Conservation (phyloP, 345 rosid genomes). For the Syzygium oleosum region DNA sequence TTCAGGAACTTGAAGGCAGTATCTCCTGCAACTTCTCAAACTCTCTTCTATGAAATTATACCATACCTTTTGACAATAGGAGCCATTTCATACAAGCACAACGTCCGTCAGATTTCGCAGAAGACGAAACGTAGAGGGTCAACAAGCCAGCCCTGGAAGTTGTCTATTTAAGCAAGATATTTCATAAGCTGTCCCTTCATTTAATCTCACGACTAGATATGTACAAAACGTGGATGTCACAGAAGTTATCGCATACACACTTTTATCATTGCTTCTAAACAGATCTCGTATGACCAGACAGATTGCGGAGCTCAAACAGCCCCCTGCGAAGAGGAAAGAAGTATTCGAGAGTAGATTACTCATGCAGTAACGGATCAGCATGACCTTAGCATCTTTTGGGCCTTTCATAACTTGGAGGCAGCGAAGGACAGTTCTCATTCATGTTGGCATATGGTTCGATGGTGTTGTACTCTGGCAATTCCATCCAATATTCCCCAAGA, state of each 20-base stretch:
- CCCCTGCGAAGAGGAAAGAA: background rate
- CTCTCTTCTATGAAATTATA: background rate
- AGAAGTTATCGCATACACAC: background rate
- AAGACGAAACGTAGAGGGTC: background rate
- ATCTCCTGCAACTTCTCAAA: background rate
- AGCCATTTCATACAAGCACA: background rate
- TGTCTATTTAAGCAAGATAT: background rate
- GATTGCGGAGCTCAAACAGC: background rate
- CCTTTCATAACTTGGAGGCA: constrained; percentile 80
- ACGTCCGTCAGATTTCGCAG: background rate
- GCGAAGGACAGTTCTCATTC: constrained; percentile 90
- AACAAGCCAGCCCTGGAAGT: background rate
- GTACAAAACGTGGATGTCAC: background rate
- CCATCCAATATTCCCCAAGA: constrained; percentile 83
- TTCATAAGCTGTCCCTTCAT: background rate
- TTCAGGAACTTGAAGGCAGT: background rate
- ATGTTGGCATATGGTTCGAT: constrained; percentile 76
- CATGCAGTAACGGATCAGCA: background rate
- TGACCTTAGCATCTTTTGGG: constrained; percentile 44
- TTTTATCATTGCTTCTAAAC: constrained; percentile 4
- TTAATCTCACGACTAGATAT: background rate
- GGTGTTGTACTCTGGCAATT: constrained; percentile 72
- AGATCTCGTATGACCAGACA: background rate
- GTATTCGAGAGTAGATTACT: background rate
- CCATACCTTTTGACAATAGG: background rate